phyloP scores from a whole-genome alignment of 2,329 filamentous ascomycete genomes.

The Thermoascus crustaceus region DNA sequence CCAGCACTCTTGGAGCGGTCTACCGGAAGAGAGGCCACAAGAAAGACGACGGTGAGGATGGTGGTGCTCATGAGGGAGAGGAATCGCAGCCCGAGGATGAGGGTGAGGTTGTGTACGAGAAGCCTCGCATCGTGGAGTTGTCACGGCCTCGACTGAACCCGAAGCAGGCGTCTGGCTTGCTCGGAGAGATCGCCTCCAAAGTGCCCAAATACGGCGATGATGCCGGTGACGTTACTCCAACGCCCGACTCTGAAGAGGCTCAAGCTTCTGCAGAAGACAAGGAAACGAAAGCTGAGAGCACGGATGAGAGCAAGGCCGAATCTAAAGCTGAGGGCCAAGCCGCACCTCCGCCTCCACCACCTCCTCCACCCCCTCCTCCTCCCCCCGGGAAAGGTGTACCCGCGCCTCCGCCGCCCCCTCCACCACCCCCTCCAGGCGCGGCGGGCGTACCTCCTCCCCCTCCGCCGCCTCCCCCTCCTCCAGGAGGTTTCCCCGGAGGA shows the following conservation, averaged over 20 bases:
- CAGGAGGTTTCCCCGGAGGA: constrained; percentile 33
- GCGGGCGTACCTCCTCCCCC: constrained; percentile 33
- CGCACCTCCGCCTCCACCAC: constrained; percentile 30
- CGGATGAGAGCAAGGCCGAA: constrained; percentile 5
- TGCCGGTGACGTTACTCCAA: constrained; percentile 60
- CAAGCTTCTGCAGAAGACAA: neutral
- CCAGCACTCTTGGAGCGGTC: constrained; percentile 66
- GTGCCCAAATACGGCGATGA: constrained; percentile 67
- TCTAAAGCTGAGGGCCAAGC: constrained; percentile 24
- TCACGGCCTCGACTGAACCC: constrained; percentile 56
- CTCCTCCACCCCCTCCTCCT: constrained; percentile 32
- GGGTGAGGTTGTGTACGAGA: constrained; percentile 64
- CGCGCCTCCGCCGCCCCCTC: constrained; percentile 43
- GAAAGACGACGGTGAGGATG: constrained; percentile 27
- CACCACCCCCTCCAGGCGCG: constrained; percentile 39
- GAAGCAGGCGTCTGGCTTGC: constrained; percentile 57
- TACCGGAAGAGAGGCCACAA: constrained; percentile 47
- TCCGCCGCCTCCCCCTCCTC: constrained; percentile 41
- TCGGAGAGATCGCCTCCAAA: constrained; percentile 66
- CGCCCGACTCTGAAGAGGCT: constrained; percentile 60
- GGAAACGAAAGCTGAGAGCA: constrained; percentile 3
- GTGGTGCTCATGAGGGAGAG: constrained; percentile 40
- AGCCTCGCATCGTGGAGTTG: constrained; percentile 69
- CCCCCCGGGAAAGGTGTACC: constrained; percentile 31
- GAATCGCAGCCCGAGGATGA: constrained; percentile 41